Evolutionary conservation across 257 asterid genomes (phyloP), one percentile per base, ranked within the genome.

Genomic region (Phtheirospermum japonicum): DNA sequence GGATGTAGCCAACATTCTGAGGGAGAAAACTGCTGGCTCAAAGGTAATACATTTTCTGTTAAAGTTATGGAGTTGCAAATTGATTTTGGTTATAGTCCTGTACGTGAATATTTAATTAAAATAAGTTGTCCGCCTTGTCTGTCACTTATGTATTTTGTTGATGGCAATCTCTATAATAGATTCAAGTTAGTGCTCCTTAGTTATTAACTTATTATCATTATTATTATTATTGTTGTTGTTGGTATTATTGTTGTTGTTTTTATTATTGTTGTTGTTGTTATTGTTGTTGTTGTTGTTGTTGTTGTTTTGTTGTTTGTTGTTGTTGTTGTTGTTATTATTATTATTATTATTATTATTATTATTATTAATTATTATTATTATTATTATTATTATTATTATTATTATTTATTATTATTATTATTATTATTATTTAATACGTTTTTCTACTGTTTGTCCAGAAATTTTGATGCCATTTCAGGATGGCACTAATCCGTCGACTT

Each of bases 401-500:
- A n/a, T n/a, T n/a, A n/a, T n/a, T n/a, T 1, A 23, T 23, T 1
- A 23, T 23, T 1, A 23, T 23, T 1, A 23, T 19, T 23, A 61
- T 49, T 26, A 32, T 53, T 8, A 14, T 59, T 61, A 54, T 56
- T 26, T 55, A 28, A 28, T 40, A 26, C 13, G 9, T 46, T 71
- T 12, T 31, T 70, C 45, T 65, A 32, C 40, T 61, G 5, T 16
- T 48, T 70, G 18, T 58, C 72, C 94, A 93, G 99, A 80, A 69
- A 59, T 78, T n/a, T 87, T 78, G 79, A 70, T 66, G 77, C 82
- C 71, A 76, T n/a, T 87, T 71, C 91, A 79, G 77, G 94, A 85
- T 79, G n/a, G 94, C 90, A 68, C 67, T 93, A 65, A 26, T 78
- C 51, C 89, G 80, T 45, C 78, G 91, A 68, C 91, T 93, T 69